A percentile compares a stretch with the other conserved stretches of the same genome.
Evolutionary conservation across 1,284 basidiomycete species (phyloP).

Genomic region (Malassezia sp.): DNA sequence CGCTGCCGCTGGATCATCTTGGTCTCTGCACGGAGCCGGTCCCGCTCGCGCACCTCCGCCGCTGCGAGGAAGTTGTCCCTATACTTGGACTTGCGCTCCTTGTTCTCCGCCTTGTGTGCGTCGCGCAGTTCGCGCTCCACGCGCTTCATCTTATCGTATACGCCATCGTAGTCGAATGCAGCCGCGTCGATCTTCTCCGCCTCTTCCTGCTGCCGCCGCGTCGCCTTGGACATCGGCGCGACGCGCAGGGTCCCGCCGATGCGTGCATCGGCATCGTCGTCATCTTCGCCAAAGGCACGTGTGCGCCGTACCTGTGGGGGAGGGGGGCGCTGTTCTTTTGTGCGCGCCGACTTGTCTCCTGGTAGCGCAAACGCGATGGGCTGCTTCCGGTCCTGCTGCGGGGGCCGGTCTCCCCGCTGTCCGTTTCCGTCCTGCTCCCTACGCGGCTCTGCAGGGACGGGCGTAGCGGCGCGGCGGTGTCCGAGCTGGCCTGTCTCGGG

Average conservation of each 20-base stretch:
- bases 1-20: conserved; percentile 92
- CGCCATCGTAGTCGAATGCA: conserved; percentile 89
- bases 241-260: background rate
- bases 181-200: conserved; percentile 69
- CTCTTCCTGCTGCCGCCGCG: conserved; percentile 45
- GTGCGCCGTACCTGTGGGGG: conserved; percentile 4
- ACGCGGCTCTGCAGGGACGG: no score
- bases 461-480: no score
- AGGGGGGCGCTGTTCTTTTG: background rate
- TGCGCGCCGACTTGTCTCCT: no score
- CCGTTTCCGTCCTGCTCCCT: no score
- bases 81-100: conserved; percentile 68
- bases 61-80: conserved; percentile 69
- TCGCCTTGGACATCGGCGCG: conserved; percentile 25
- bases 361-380: no score
- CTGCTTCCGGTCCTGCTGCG: no score
- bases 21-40: conserved; percentile 85
- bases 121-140: conserved; percentile 56
- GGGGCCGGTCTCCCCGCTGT: no score
- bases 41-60: conserved; percentile 73
- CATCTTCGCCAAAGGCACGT: conserved; percentile 18
- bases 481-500: no score
- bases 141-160: conserved; percentile 90
- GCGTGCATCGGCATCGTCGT: conserved; percentile 19
- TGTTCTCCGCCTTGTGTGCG: conserved; percentile 57